A percentile compares a stretch with the other conserved stretches of the same genome.
These are phyloP conservation scores for Phyllosticta citrichinensis DNA, from an alignment of 2,329 filamentous ascomycete genomes.

Conservation along the genomic window DNA sequence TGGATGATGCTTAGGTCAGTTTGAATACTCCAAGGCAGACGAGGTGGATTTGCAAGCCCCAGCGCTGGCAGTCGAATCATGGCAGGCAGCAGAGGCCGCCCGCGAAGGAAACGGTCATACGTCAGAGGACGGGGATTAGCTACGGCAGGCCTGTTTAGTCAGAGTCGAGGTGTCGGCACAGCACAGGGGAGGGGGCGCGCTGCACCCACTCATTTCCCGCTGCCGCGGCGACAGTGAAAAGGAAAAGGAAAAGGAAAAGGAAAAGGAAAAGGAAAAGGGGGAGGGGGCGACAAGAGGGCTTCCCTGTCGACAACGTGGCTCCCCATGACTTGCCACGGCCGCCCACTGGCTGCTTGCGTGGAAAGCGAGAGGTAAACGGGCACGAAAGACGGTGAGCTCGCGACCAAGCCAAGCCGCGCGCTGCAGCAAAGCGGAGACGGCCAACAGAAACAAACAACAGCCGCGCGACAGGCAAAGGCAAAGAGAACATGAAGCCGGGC, in stretches of 20 bases:
- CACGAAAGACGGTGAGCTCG: not conserved
- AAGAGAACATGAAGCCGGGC: not conserved
- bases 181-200: not conserved
- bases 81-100: conserved; percentile 5
- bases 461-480: too few relatives aligned
- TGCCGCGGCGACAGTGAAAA: conserved; percentile 4
- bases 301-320: conserved; percentile 10
- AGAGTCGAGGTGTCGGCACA: not conserved
- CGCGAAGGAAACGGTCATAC: not conserved
- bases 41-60: too few relatives aligned
- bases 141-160: not conserved
- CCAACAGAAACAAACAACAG: not conserved
- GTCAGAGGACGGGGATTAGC: not conserved
- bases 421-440: not conserved
- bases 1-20: not conserved
- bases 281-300: not conserved
- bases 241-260: too few relatives aligned
- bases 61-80: not conserved
- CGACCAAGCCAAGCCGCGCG: not conserved
- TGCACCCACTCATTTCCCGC: conserved; percentile 10
- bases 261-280: too few relatives aligned
- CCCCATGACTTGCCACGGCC: not conserved
- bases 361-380: not conserved
- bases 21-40: not conserved
- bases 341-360: not conserved